Evolutionary conservation across 495 filamentous ascomycete genomes (phyloP).

Genomic region (Cercophora scortea): DNA sequence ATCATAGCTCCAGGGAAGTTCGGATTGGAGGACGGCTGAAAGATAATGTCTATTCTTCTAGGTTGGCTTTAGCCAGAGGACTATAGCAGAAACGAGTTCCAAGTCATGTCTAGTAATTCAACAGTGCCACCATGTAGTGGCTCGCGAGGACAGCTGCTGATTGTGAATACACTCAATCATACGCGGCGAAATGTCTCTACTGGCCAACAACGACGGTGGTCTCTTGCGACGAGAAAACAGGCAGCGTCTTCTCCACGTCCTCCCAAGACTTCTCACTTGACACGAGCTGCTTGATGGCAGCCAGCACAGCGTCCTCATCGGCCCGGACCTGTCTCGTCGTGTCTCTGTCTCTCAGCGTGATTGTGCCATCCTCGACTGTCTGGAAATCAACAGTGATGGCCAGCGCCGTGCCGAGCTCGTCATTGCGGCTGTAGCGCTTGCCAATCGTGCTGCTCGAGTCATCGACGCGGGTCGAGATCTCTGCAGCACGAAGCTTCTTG

Average conservation of each 20-base stretch:
- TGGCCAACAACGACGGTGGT: background rate
- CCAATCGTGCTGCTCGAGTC: slow-evolving; percentile 63
- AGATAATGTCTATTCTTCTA: too few relatives aligned
- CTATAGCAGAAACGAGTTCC: too few relatives aligned
- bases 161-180: too few relatives aligned
- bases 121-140: too few relatives aligned
- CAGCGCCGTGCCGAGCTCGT: slow-evolving; percentile 66
- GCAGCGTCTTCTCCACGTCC: slow-evolving; percentile 51
- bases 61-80: too few relatives aligned
- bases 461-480: slow-evolving; percentile 59
- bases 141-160: too few relatives aligned
- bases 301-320: slow-evolving; percentile 51
- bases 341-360: slow-evolving; percentile 69
- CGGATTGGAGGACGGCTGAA: too few relatives aligned
- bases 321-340: slow-evolving; percentile 65
- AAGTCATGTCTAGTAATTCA: too few relatives aligned
- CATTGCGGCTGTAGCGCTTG: slow-evolving; percentile 66
- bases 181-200: too few relatives aligned
- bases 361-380: slow-evolving; percentile 58
- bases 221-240: slow-evolving; percentile 54
- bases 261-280: slow-evolving; percentile 54
- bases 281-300: slow-evolving; percentile 51
- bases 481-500: slow-evolving; percentile 49
- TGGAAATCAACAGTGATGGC: slow-evolving; percentile 71
- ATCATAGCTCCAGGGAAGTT: too few relatives aligned